Conservation (phyloP, 1,284 basidiomycete species). For the Cryptococcus amylolentus region DNA sequence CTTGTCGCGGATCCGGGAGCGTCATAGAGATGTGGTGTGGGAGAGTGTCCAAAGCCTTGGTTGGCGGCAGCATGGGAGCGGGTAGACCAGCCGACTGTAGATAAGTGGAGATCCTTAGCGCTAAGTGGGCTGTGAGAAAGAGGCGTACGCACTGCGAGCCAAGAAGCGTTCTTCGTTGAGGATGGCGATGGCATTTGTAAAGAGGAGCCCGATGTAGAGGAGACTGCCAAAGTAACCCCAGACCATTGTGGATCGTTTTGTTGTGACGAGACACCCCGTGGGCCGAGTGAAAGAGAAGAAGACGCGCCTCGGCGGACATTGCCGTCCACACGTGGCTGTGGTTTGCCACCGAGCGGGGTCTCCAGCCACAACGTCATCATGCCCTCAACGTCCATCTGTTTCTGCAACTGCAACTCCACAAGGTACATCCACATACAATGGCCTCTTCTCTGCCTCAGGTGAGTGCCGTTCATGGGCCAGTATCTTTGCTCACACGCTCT, state of each 20-base stretch:
- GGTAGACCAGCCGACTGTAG: conserved; percentile 86
- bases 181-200: conserved; percentile 90
- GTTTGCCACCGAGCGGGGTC: too few relatives aligned
- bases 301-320: too few relatives aligned
- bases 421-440: conserved; percentile 1
- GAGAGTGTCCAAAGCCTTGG: conserved; percentile 43
- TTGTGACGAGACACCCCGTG: too few relatives aligned
- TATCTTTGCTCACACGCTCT: neutral
- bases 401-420: too few relatives aligned
- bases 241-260: conserved; percentile 15
- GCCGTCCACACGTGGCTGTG: too few relatives aligned
- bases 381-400: too few relatives aligned
- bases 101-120: neutral
- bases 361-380: too few relatives aligned
- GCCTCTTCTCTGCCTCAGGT: conserved; percentile 31
- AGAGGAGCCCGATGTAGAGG: conserved; percentile 60
- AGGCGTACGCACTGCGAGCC: conserved; percentile 68
- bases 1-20: neutral
- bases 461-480: neutral
- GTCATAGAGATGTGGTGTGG: conserved; percentile 35
- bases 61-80: conserved; percentile 52
- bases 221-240: conserved; percentile 44
- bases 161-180: conserved; percentile 94
- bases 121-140: too few relatives aligned
- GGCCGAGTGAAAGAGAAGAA: too few relatives aligned